Percentiles rank a stretch among this genome's conserved stretches.
Conservation (phyloP, 345 rosid species). For the Erucastrum elatum region DNA sequence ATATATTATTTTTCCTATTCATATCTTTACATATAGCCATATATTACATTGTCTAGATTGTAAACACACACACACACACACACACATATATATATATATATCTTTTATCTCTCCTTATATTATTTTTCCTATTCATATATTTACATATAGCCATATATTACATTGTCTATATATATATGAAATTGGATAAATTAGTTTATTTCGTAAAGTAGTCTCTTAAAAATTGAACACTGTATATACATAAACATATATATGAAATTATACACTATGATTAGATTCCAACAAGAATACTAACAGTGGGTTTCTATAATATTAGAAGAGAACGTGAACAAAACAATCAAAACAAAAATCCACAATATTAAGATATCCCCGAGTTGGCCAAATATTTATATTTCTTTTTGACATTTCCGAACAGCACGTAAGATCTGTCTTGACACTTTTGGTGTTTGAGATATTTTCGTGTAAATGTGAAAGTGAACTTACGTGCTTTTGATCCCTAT, state of each 20-base stretch:
- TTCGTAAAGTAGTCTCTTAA: too few relatives aligned
- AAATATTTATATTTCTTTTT: constrained; percentile 37
- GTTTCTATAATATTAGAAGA: constrained; percentile 5
- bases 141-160: neutral
- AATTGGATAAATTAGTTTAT: too few relatives aligned
- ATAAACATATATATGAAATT: neutral
- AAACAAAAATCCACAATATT: constrained; percentile 10
- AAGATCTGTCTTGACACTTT: constrained; percentile 24
- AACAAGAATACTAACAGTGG: constrained; percentile 4
- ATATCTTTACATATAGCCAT: neutral
- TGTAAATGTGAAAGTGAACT: constrained; percentile 27
- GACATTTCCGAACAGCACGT: constrained; percentile 12
- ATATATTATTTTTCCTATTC: neutral
- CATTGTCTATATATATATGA: neutral
- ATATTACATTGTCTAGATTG: neutral
- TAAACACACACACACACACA: too few relatives aligned
- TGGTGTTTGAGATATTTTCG: constrained; percentile 36
- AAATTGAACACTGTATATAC: too few relatives aligned
- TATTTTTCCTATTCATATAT: neutral
- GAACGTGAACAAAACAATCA: constrained; percentile 6
- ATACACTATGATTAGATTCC: neutral
- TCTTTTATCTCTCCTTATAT: too few relatives aligned
- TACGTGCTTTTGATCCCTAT: constrained; percentile 26
- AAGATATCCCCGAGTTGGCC: constrained; percentile 28
- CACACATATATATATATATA: too few relatives aligned